Evolutionary conservation across 1,139 yeast species (phyloP).

Genomic region (Taphrina wiesneri): DNA sequence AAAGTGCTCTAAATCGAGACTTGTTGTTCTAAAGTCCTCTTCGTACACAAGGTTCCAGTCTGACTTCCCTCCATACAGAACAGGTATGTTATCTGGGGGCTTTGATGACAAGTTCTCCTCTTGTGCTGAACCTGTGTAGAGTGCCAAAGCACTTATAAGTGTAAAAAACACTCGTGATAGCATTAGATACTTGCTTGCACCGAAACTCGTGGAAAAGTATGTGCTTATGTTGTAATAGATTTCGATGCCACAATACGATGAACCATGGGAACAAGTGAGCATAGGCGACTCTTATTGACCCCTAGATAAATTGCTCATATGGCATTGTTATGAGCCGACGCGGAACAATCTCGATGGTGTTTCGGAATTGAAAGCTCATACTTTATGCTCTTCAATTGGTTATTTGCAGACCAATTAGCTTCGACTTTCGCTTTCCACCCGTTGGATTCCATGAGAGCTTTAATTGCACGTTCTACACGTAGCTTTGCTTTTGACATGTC

Average conservation of each 20-base stretch:
- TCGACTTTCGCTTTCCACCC: constrained; percentile 9
- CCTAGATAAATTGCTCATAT: neutral
- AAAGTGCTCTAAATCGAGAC: neutral
- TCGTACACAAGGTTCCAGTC: constrained; percentile 5
- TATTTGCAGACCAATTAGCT: neutral
- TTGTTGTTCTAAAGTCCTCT: neutral
- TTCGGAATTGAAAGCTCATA: constrained; percentile 4
- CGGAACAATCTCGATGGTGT: neutral
- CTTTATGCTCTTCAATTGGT: neutral
- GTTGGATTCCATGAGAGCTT: neutral
- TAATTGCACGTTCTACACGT: neutral
- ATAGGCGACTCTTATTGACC: neutral
- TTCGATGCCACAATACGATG: too few relatives aligned
- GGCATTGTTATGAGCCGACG: neutral
- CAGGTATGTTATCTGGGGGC: neutral
- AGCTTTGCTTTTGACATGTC: neutral
- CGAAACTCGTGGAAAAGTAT: too few relatives aligned
- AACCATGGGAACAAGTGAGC: neutral
- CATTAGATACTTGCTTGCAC: neutral
- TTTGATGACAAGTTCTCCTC: neutral
- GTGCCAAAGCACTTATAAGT: neutral
- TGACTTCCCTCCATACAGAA: neutral
- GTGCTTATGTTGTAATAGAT: too few relatives aligned
- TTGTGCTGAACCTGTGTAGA: neutral
- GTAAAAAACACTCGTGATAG: neutral